These are phyloP conservation scores for Penicillium sp. DNA, from an alignment of 2,329 filamentous ascomycete genomes.

Conservation along the genomic window DNA sequence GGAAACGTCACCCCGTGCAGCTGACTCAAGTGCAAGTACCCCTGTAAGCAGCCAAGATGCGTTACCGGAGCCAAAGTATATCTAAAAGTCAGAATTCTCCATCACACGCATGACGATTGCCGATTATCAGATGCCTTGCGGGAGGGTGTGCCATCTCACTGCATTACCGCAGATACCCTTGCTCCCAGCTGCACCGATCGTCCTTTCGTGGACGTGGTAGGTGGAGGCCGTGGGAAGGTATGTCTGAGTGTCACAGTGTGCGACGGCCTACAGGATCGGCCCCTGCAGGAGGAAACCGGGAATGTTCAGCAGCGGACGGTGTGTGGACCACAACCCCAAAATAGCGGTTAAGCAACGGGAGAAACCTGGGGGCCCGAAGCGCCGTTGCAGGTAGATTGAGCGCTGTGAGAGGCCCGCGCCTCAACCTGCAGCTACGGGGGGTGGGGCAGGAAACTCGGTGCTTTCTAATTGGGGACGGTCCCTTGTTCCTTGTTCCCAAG, in stretches of 20 bases:
- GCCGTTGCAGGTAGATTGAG: conserved; percentile 1
- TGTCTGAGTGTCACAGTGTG: conserved; percentile 17
- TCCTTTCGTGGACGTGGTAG: background rate
- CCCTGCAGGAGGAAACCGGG: conserved; percentile 16
- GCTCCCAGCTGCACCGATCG: conserved; percentile 15
- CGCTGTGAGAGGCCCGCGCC: background rate
- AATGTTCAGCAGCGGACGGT: background rate
- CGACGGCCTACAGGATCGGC: conserved; percentile 13
- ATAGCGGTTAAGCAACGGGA: background rate
- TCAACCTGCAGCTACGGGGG: background rate
- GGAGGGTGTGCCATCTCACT: conserved; percentile 21
- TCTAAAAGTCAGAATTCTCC: background rate
- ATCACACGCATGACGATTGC: conserved; percentile 2
- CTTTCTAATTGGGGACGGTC: background rate
- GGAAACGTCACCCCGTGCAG: background rate
- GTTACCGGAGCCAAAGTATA: background rate
- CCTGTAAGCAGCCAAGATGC: background rate
- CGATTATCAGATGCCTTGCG: background rate
- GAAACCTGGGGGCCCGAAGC: background rate
- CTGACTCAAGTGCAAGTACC: background rate
- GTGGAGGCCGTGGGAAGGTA: conserved; percentile 8
- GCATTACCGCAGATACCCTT: conserved; percentile 17
- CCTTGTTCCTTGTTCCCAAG: background rate
- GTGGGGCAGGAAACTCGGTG: background rate
- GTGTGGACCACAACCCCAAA: background rate